A percentile compares a stretch with the other conserved stretches of the same genome.
These are phyloP conservation scores for Arthroderma sp. DNA, from an alignment of 2,329 filamentous ascomycete species.

Conservation along the genomic window DNA sequence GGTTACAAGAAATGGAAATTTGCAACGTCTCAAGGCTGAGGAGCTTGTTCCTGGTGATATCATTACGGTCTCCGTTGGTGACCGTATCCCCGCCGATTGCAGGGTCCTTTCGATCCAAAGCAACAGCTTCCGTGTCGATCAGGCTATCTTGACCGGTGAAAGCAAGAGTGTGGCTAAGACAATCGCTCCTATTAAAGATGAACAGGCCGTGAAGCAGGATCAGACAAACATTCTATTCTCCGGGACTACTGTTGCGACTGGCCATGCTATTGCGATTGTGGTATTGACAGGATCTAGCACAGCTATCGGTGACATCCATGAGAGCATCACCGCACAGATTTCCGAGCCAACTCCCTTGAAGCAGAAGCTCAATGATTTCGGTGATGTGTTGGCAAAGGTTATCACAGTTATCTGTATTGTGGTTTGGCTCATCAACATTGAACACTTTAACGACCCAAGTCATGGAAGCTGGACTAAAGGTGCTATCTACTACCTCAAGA, in stretches of 20 bases:
- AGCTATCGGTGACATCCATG: conserved; percentile 96
- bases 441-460: conserved; percentile 88
- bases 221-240: conserved; percentile 98
- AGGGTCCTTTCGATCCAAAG: conserved; percentile 79
- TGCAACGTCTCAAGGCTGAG: conserved; percentile 82
- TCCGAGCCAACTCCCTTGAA: conserved; percentile 94
- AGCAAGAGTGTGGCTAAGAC: conserved; percentile 95
- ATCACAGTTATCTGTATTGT: conserved; percentile 93
- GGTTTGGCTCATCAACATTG: conserved; percentile 97
- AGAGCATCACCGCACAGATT: conserved; percentile 96
- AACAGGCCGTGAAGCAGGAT: conserved; percentile 87
- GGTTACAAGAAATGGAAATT: conserved; percentile 70
- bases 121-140: conserved; percentile 94
- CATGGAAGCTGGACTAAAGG: conserved; percentile 93
- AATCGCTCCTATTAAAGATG: conserved; percentile 53
- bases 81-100: conserved; percentile 91
- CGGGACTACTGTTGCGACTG: conserved; percentile 90
- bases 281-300: conserved; percentile 80
- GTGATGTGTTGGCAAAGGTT: conserved; percentile 89
- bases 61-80: conserved; percentile 74
- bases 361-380: conserved; percentile 98
- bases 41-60: conserved; percentile 92
- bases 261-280: conserved; percentile 81
- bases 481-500: conserved; percentile 98
- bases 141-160: conserved; percentile 93